Base-by-base conservation (phyloP, 139 green algal genomes). In the Coccomyxa sp. region DNA sequence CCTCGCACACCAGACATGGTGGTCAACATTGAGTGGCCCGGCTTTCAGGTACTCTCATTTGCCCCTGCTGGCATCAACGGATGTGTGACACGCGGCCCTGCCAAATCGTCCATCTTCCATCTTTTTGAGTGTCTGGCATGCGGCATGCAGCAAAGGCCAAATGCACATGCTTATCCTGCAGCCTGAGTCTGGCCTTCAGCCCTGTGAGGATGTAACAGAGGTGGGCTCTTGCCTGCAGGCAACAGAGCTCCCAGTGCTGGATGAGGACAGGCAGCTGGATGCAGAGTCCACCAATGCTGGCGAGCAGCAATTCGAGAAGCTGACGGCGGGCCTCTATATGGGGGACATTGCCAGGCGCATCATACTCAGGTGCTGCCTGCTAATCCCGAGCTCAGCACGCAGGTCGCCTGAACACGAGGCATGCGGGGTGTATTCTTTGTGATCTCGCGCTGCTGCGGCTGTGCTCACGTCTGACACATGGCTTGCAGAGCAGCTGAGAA, bases 1-100 rank as follows among this genome's bases (percentile, higher is more conserved):
- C 54, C 70, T 8, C 35, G 74, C 58, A 80, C 76, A 1, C 69
- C 76, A 6, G 76, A 75, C 64, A 80, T 79, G 75, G 71, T 91
- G 8, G 79, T 95, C 73, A 95, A 95, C 84, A 92, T 77, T 35
- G 94, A 98, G 84, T 98, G 94, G 95, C 91, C 89, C 9, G 89
- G 91, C 70, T 96, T 95, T 54, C 68, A 78, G 22, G 84, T 55
- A 18, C 22, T 77, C 50, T 3, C 50, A 64, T n/a, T n/a, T n/a
- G n/a, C n/a, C n/a, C n/a, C n/a, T n/a, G n/a, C n/a, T n/a, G n/a
- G n/a, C n/a, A n/a, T n/a, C n/a, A n/a, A n/a, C n/a, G n/a, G n/a
- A n/a, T n/a, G n/a, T n/a, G n/a, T n/a, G n/a, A n/a, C n/a, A n/a
- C n/a, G n/a, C n/a, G n/a, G n/a, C n/a, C n/a, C n/a, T n/a, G n/a